These are phyloP conservation scores for Paramarasmius palmivorus DNA, from an alignment of 1,284 basidiomycete species.

Conservation along the genomic window DNA sequence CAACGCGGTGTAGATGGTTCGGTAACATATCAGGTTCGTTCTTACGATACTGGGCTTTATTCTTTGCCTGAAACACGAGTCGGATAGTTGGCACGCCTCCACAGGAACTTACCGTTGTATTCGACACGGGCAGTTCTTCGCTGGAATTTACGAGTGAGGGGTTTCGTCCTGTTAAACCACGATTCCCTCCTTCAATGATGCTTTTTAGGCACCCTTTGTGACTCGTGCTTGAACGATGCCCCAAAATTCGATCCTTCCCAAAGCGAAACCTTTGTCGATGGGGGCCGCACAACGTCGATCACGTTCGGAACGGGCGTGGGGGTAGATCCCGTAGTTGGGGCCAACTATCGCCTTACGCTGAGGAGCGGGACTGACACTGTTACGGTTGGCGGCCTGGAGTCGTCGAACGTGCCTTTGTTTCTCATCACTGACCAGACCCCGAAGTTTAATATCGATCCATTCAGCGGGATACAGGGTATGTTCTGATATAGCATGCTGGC, in stretches of 20 bases:
- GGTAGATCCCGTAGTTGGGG: slow-evolving; percentile 49
- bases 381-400: slow-evolving; percentile 15
- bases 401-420: slow-evolving; percentile 12
- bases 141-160: slow-evolving; percentile 50
- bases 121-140: slow-evolving; percentile 52
- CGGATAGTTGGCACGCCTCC: slow-evolving; percentile 48
- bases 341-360: slow-evolving; percentile 14
- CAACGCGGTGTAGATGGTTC: slow-evolving; percentile 45
- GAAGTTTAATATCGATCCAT: slow-evolving; percentile 38
- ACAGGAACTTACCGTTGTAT: slow-evolving; percentile 47
- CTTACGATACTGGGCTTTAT: neutral
- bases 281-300: slow-evolving; percentile 37
- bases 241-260: slow-evolving; percentile 45
- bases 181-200: no score
- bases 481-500: no score
- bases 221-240: slow-evolving; percentile 42
- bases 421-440: slow-evolving; percentile 21
- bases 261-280: slow-evolving; percentile 52
- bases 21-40: slow-evolving; percentile 43
- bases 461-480: slow-evolving; percentile 56
- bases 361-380: slow-evolving; percentile 16
- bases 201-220: slow-evolving; percentile 43
- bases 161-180: neutral
- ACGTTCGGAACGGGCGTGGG: slow-evolving; percentile 56
- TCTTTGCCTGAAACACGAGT: neutral